Conservation (phyloP, 139 green algal species). For the Chlamydomonas sp. region DNA sequence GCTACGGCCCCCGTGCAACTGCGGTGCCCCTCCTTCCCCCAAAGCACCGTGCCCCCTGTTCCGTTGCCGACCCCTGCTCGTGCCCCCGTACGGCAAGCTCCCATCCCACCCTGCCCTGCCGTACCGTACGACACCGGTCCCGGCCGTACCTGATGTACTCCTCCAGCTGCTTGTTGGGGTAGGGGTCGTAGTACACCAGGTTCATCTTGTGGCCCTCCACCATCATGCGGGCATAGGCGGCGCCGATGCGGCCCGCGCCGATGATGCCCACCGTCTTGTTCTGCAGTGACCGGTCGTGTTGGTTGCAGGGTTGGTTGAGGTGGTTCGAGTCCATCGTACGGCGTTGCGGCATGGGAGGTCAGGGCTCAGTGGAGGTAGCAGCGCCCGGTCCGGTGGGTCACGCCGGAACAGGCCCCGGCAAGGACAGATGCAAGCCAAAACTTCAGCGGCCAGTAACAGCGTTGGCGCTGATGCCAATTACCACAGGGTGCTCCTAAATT, state of each 20-base stretch:
- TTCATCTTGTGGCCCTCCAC: conserved; percentile 99
- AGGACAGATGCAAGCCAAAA: too few species aligned
- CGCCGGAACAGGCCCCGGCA: too few species aligned
- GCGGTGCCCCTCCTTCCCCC: too few species aligned
- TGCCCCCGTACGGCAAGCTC: background rate
- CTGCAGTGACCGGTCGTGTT: conserved; percentile 46
- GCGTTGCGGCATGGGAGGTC: too few species aligned
- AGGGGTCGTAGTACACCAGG: conserved; percentile 97
- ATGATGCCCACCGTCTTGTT: conserved; percentile 97
- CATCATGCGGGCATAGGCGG: conserved; percentile 98
- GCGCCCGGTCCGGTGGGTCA: too few species aligned
- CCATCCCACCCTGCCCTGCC: background rate
- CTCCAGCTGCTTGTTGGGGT: conserved; percentile 89
- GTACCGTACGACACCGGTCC: too few species aligned
- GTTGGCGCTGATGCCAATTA: too few species aligned
- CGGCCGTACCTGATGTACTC: conserved; percentile 57
- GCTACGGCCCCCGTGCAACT: too few species aligned
- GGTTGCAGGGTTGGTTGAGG: background rate
- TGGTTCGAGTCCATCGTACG: background rate
- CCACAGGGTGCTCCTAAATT: too few species aligned
- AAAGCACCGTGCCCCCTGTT: too few species aligned
- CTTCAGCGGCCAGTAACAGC: too few species aligned
- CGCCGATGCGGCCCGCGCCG: conserved; percentile 93
- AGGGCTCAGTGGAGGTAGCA: too few species aligned
- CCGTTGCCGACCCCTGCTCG: background rate